Percentiles rank a stretch among this genome's conserved stretches.
phyloP scores from a whole-genome alignment of 2,329 filamentous ascomycete species.

The Magnaporthiopsis incrustans region DNA sequence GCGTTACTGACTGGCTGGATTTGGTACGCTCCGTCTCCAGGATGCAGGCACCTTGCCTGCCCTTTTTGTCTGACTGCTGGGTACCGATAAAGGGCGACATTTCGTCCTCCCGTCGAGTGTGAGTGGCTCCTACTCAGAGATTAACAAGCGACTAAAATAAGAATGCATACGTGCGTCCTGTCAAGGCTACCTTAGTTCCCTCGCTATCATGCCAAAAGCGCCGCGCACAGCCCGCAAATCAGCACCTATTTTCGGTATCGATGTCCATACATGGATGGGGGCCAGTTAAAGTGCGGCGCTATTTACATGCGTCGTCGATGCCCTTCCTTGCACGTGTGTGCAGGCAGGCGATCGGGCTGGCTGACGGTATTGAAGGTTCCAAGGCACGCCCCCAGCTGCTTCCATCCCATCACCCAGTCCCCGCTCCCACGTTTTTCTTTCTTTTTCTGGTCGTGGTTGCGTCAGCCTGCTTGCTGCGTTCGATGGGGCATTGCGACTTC shows the following conservation, averaged over 20 bases:
- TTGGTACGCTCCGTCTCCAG: not conserved
- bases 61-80: not conserved
- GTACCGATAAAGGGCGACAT: not conserved
- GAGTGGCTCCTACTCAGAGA: too few species aligned
- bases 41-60: not conserved
- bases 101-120: not conserved
- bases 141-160: not conserved
- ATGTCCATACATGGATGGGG: too few species aligned
- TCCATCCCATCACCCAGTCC: slow-evolving; percentile 21
- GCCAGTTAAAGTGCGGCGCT: too few species aligned
- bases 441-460: too few species aligned
- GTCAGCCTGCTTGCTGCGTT: too few species aligned
- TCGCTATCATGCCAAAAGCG: too few species aligned
- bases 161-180: not conserved
- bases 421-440: slow-evolving; percentile 27
- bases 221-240: too few species aligned
- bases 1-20: not conserved
- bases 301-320: too few species aligned
- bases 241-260: not conserved
- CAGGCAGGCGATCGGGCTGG: too few species aligned
- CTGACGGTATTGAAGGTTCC: not conserved
- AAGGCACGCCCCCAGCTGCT: not conserved
- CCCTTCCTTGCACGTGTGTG: too few species aligned
- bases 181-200: not conserved
- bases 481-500: not conserved